These are phyloP conservation scores for Dalbergia cochinchinensis DNA, from an alignment of 306 rosid genomes.

Conservation along the genomic window DNA sequence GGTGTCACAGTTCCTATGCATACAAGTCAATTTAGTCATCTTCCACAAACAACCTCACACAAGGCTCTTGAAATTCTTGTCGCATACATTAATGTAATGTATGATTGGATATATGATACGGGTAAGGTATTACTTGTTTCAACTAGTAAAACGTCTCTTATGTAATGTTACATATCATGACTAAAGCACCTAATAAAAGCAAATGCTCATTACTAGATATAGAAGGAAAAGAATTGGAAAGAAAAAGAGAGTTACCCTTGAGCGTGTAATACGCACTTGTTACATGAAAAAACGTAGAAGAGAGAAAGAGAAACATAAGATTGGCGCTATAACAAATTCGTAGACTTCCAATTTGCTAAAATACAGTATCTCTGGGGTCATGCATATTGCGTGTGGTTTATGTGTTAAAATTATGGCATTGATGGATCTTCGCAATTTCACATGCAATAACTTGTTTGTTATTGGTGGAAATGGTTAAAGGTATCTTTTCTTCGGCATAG, in stretches of 20 bases:
- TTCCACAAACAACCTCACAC: background rate
- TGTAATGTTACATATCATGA: background rate
- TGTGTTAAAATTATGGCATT: conserved; percentile 27
- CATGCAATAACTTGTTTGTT: conserved; percentile 39
- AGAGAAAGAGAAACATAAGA: conserved; percentile 1
- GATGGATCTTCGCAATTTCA: conserved; percentile 41
- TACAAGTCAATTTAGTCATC: conserved; percentile 11
- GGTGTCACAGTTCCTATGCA: conserved; percentile 33
- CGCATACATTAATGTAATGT: background rate
- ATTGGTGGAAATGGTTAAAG: conserved; percentile 41
- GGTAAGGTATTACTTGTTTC: background rate
- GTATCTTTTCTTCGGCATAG: conserved; percentile 19
- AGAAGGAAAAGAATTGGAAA: background rate
- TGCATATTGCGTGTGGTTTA: conserved; percentile 43
- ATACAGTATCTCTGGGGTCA: conserved; percentile 1
- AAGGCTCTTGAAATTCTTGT: background rate
- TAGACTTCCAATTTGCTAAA: conserved; percentile 30
- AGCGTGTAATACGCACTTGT: conserved; percentile 1
- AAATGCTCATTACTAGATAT: background rate
- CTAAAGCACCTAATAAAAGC: conserved; percentile 4
- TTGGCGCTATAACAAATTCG: conserved; percentile 7
- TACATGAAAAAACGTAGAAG: conserved; percentile 7
- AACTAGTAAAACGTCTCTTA: background rate
- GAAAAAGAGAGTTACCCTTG: background rate
- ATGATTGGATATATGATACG: background rate